phyloP scores from a whole-genome alignment of 192 early-diverging fungal genomes.

The Helicostylum pulchrum region DNA sequence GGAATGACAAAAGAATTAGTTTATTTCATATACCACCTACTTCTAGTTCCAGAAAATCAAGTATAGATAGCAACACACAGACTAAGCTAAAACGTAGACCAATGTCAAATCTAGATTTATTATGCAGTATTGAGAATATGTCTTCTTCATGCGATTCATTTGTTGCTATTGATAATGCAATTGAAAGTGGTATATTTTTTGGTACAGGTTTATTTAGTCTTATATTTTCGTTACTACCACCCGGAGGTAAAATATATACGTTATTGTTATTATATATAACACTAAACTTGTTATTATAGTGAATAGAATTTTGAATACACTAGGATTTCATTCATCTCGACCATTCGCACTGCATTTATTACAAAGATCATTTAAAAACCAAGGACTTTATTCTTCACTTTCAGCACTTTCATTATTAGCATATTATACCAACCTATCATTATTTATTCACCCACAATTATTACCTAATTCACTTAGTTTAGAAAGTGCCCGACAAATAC shows the following conservation, averaged over 20 bases:
- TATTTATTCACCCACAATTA: slow-evolving; percentile 26
- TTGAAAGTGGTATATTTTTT: slow-evolving; percentile 38
- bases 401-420: slow-evolving; percentile 23
- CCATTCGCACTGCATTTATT: slow-evolving; percentile 34
- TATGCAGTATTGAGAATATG: neutral
- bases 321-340: slow-evolving; percentile 35
- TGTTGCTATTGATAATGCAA: neutral
- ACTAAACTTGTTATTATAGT: slow-evolving; percentile 9
- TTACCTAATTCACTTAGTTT: slow-evolving; percentile 25
- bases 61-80: neutral
- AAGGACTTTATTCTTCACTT: slow-evolving; percentile 26
- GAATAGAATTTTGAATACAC: slow-evolving; percentile 27
- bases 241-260: slow-evolving; percentile 18
- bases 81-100: neutral
- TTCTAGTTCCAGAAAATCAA: neutral
- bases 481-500: slow-evolving; percentile 15
- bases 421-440: slow-evolving; percentile 36
- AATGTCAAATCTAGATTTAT: neutral
- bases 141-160: neutral
- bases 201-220: slow-evolving; percentile 35
- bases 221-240: slow-evolving; percentile 37
- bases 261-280: neutral
- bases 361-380: slow-evolving; percentile 22
- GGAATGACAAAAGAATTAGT: no score
- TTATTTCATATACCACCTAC: neutral